These are phyloP conservation scores for Boletus semigastroideus DNA, from an alignment of 1,284 basidiomycete genomes.

Conservation along the genomic window DNA sequence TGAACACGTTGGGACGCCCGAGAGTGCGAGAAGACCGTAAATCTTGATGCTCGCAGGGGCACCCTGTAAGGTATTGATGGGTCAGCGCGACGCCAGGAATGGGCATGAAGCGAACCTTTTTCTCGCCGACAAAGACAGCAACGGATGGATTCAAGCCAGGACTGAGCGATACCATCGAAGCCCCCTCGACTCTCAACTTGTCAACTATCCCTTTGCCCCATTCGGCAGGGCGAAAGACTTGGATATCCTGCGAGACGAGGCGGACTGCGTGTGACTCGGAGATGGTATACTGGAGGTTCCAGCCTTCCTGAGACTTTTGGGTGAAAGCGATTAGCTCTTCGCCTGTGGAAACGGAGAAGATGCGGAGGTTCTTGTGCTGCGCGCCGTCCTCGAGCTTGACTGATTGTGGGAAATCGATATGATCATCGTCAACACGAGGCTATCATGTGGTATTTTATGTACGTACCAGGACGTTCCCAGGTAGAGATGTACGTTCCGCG, in stretches of 20 bases:
- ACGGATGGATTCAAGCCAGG: constrained; percentile 83
- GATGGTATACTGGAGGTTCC: constrained; percentile 91
- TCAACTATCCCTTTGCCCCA: constrained; percentile 79
- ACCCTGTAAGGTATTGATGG: constrained; percentile 48
- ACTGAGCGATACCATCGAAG: constrained; percentile 73
- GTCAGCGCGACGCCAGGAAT: not conserved
- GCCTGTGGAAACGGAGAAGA: constrained; percentile 82
- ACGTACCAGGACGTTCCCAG: constrained; percentile 83
- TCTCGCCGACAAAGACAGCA: constrained; percentile 91
- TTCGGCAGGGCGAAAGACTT: constrained; percentile 82
- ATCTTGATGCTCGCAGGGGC: constrained; percentile 90
- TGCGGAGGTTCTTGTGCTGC: constrained; percentile 85
- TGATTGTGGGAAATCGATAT: constrained; percentile 23
- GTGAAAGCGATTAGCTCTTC: constrained; percentile 80
- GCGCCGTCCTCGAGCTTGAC: constrained; percentile 78
- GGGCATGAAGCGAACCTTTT: constrained; percentile 58
- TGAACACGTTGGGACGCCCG: constrained; percentile 60
- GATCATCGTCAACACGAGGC: constrained; percentile 20
- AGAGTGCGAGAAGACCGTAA: constrained; percentile 71
- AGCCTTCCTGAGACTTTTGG: constrained; percentile 82
- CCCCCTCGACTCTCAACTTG: constrained; percentile 81
- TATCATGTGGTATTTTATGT: constrained; percentile 1
- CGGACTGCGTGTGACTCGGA: constrained; percentile 89
- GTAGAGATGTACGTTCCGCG: constrained; percentile 90
- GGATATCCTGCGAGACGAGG: constrained; percentile 81